phyloP scores from a whole-genome alignment of 1,284 basidiomycete species.

The Fistulina hepatica region DNA sequence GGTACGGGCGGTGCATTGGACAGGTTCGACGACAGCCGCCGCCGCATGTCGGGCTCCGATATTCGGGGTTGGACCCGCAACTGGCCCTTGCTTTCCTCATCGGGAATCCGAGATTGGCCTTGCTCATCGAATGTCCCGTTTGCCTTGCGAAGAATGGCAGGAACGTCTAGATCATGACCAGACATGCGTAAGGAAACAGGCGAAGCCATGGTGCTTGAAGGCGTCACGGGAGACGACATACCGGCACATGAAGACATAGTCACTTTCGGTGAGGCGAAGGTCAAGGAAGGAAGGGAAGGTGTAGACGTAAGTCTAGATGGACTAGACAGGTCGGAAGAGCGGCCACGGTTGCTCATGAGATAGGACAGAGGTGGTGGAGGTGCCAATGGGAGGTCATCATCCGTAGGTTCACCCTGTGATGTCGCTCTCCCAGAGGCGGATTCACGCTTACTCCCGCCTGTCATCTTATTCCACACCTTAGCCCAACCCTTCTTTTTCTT shows the following conservation, averaged over 20 bases:
- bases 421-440: slow-evolving; percentile 14
- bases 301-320: slow-evolving; percentile 51
- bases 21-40: slow-evolving; percentile 28
- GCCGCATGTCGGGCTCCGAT: slow-evolving; percentile 51
- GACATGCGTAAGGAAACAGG: slow-evolving; percentile 58
- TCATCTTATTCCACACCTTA: slow-evolving; percentile 76
- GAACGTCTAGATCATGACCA: slow-evolving; percentile 25
- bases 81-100: slow-evolving; percentile 23
- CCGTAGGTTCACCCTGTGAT: slow-evolving; percentile 32
- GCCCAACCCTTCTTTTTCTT: slow-evolving; percentile 76
- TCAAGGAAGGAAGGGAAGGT: slow-evolving; percentile 52
- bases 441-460: slow-evolving; percentile 39
- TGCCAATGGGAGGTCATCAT: slow-evolving; percentile 66
- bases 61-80: slow-evolving; percentile 34
- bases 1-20: slow-evolving; percentile 21
- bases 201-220: slow-evolving; percentile 61
- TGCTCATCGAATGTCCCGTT: slow-evolving; percentile 30
- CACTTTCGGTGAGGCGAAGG: slow-evolving; percentile 44
- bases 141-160: slow-evolving; percentile 32
- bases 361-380: slow-evolving; percentile 82
- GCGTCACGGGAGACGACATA: slow-evolving; percentile 59
- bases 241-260: slow-evolving; percentile 38
- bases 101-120: slow-evolving; percentile 25
- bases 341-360: slow-evolving; percentile 69
- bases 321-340: slow-evolving; percentile 40